phyloP scores from a whole-genome alignment of 2,329 filamentous ascomycete species.

The Aspergillus brunneoviolaceus region DNA sequence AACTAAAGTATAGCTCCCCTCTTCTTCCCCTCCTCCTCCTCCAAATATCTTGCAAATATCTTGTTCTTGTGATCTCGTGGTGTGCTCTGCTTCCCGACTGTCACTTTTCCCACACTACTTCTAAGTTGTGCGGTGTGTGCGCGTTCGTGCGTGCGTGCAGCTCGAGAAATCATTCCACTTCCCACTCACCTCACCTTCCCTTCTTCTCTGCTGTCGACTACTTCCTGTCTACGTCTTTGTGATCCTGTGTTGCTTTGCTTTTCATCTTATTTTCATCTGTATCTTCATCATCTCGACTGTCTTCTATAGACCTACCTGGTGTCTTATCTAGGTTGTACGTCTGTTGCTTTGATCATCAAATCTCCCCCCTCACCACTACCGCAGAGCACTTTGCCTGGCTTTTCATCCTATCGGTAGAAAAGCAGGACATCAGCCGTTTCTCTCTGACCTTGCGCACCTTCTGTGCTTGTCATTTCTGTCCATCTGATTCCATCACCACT shows the following conservation, averaged over 20 bases:
- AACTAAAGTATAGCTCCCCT: constrained; percentile 32
- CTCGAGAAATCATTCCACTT: not conserved
- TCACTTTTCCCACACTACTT: constrained; percentile 14
- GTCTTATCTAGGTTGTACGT: constrained; percentile 15
- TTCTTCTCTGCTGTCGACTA: constrained; percentile 11
- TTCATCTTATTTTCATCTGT: constrained; percentile 11
- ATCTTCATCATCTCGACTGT: constrained; percentile 2
- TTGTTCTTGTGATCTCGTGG: constrained; percentile 2
- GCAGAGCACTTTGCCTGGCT: not conserved
- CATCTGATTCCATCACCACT: not conserved
- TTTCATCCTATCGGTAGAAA: not conserved
- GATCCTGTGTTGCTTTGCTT: constrained; percentile 14
- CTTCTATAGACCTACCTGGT: constrained; percentile 1
- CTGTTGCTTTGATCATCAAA: constrained; percentile 5
- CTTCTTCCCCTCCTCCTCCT: not conserved
- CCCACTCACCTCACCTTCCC: not conserved
- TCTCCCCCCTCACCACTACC: not conserved
- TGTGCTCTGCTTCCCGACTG: not conserved
- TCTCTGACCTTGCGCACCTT: not conserved
- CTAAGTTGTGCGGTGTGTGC: constrained; percentile 35
- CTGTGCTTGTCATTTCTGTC: not conserved
- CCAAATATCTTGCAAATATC: not conserved
- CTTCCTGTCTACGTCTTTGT: constrained; percentile 10
- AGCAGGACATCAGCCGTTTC: not conserved
- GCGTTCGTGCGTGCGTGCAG: constrained; percentile 26